phyloP scores from a whole-genome alignment of 2,329 filamentous ascomycete genomes.

The Phialophora tarda region DNA sequence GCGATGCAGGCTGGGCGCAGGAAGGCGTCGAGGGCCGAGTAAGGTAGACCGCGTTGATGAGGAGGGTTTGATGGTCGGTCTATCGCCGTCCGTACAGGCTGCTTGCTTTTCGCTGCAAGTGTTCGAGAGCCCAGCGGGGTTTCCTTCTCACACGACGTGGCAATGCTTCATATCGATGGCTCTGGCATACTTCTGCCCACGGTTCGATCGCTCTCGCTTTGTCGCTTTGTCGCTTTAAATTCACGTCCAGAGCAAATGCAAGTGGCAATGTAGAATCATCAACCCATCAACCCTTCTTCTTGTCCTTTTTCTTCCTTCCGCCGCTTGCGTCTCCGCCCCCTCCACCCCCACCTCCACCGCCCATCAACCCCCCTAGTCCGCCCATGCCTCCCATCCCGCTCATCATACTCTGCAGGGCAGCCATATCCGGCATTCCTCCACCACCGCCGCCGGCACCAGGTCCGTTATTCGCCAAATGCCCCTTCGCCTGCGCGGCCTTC shows the following conservation, averaged over 20 bases:
- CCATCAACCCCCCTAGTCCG: constrained; percentile 30
- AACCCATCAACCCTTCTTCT: constrained; percentile 32
- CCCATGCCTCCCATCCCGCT: constrained; percentile 37
- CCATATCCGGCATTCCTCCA: constrained; percentile 42
- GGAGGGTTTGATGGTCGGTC: not conserved
- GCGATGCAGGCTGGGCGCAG: too few species aligned
- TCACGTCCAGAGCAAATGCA: not conserved
- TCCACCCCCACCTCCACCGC: constrained; percentile 29
- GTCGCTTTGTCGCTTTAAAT: not conserved
- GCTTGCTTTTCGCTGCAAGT: not conserved
- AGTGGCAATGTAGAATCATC: not conserved
- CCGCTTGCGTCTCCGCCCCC: constrained; percentile 27
- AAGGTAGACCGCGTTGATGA: not conserved
- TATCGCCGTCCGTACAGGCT: not conserved
- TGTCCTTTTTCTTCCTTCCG: constrained; percentile 37
- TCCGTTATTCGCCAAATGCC: constrained; percentile 56
- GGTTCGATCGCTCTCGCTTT: not conserved
- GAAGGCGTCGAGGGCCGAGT: not conserved
- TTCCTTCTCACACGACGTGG: not conserved
- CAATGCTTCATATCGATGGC: not conserved
- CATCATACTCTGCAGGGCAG: constrained; percentile 39
- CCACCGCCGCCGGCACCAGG: constrained; percentile 36
- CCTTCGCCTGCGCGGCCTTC: constrained; percentile 57
- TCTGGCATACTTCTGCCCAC: not conserved
- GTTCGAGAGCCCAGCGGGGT: not conserved